phyloP scores from a whole-genome alignment of 768 basidiomycete genomes.

The Termitomyces sp. region DNA sequence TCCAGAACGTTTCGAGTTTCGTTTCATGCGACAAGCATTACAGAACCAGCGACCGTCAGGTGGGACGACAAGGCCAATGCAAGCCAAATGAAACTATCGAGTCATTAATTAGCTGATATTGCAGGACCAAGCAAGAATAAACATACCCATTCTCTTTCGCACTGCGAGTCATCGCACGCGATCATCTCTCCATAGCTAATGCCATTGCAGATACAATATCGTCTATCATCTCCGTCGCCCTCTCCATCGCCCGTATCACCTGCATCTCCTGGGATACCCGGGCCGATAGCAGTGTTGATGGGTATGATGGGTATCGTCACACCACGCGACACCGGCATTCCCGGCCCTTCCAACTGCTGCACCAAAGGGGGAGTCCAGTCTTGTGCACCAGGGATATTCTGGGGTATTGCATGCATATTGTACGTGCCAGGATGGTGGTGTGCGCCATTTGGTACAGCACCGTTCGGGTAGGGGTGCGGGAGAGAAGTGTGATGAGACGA shows the following conservation, averaged over 20 bases:
- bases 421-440: conserved; percentile 35
- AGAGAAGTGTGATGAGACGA: conserved; percentile 55
- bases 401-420: conserved; percentile 31
- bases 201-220: conserved; percentile 83
- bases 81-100: conserved; percentile 72
- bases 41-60: conserved; percentile 79
- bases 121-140: conserved; percentile 6
- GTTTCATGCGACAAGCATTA: conserved; percentile 56
- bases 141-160: conserved; percentile 90
- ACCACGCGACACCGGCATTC: conserved; percentile 63
- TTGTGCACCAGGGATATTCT: conserved; percentile 27
- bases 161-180: conserved; percentile 79
- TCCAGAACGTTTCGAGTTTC: conserved; percentile 44
- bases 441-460: conserved; percentile 16
- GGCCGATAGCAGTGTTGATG: conserved; percentile 22
- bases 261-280: conserved; percentile 23
- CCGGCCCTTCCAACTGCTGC: conserved; percentile 69
- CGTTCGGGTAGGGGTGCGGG: conserved; percentile 37
- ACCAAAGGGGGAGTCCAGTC: conserved; percentile 50
- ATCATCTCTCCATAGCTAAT: conserved; percentile 94
- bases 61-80: conserved; percentile 60
- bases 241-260: conserved; percentile 43
- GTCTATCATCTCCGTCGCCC: conserved; percentile 57
- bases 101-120: conserved; percentile 6
- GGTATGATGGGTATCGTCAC: conserved; percentile 25